phyloP scores from a whole-genome alignment of 495 filamentous ascomycete genomes.

The Neurospora sp. region DNA sequence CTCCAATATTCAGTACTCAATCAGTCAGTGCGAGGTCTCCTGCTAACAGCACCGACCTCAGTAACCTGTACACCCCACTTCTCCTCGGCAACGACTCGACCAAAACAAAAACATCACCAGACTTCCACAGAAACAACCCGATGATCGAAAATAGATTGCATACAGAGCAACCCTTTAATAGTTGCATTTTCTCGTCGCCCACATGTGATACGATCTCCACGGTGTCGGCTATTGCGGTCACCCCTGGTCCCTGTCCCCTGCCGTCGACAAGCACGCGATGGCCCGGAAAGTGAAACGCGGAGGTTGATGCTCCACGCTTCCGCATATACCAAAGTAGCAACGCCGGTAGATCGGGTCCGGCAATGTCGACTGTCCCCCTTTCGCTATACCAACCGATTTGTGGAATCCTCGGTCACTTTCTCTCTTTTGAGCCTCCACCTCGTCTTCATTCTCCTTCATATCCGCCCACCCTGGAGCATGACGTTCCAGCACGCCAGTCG shows the following conservation, averaged over 20 bases:
- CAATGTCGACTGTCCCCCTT: neutral
- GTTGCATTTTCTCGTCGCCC: neutral
- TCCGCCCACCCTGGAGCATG: conserved; percentile 7
- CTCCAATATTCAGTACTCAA: neutral
- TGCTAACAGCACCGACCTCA: neutral
- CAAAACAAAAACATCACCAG: neutral
- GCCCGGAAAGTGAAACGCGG: conserved; percentile 6
- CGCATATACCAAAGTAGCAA: conserved; percentile 10
- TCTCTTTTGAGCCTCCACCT: neutral
- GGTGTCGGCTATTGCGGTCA: neutral
- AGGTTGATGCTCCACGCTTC: conserved; percentile 14
- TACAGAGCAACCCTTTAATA: neutral
- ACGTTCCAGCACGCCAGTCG: neutral
- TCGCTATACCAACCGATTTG: conserved; percentile 10
- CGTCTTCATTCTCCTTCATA: neutral
- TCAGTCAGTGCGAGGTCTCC: neutral
- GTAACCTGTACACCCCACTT: neutral
- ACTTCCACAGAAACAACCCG: neutral
- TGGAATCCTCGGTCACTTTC: conserved; percentile 7
- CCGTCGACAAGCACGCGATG: neutral
- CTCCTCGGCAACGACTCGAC: neutral
- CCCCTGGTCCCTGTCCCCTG: neutral
- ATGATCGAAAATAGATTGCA: neutral
- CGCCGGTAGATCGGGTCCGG: conserved; percentile 13
- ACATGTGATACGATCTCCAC: neutral